Evolutionary conservation across 768 basidiomycete species (phyloP).

Genomic region (Naganishia vaughanmartiniae): DNA sequence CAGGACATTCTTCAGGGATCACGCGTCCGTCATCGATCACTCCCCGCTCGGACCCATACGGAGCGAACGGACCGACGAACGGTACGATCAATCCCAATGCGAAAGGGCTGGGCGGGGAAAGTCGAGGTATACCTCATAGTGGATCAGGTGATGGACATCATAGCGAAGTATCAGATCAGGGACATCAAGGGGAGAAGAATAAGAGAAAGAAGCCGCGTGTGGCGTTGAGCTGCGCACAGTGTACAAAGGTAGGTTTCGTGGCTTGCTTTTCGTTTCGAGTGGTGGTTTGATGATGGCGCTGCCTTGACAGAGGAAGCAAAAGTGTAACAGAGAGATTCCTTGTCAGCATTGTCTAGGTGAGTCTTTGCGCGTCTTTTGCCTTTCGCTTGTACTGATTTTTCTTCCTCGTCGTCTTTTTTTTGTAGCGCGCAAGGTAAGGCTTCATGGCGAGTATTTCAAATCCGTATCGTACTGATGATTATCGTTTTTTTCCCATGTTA

Average conservation of each 20-base stretch:
- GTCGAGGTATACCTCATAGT: neutral
- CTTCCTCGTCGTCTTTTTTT: neutral
- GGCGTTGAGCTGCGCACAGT: conserved; percentile 48
- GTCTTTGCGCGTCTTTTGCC: neutral
- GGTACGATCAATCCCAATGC: conserved; percentile 22
- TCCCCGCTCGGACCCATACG: neutral
- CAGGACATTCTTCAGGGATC: neutral
- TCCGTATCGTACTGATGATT: conserved; percentile 6
- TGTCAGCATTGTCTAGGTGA: conserved; percentile 48
- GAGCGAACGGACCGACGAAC: conserved; percentile 1
- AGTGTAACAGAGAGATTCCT: conserved; percentile 51
- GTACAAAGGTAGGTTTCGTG: conserved; percentile 42
- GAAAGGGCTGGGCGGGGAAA: conserved; percentile 5
- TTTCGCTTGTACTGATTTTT: neutral
- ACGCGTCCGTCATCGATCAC: neutral
- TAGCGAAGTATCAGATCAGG: conserved; percentile 1
- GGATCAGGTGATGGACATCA: neutral
- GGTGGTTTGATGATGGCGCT: conserved; percentile 12
- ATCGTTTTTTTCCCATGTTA: conserved; percentile 24
- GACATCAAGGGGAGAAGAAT: neutral
- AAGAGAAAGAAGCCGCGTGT: conserved; percentile 51
- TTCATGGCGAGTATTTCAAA: neutral
- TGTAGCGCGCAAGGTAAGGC: conserved; percentile 36
- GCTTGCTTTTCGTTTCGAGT: conserved; percentile 23
- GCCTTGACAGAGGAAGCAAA: conserved; percentile 24